These are phyloP conservation scores for Pharus latifolius DNA, from an alignment of 176 grass and related monocot species.

Conservation along the genomic window DNA sequence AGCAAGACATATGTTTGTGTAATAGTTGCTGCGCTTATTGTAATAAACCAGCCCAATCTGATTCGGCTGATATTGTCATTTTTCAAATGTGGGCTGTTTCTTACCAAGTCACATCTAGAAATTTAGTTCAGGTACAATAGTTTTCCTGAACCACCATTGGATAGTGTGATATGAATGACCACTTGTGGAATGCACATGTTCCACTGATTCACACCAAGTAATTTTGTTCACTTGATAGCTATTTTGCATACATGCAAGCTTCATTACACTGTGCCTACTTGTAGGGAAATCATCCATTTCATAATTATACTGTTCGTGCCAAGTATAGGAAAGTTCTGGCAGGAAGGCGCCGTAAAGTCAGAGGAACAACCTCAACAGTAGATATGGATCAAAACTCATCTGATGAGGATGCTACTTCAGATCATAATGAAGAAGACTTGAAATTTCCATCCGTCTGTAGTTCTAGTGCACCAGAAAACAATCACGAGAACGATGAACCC, in stretches of 20 bases:
- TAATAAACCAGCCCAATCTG: background rate
- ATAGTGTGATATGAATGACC: background rate
- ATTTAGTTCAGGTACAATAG: background rate
- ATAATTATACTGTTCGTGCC: conserved; percentile 87
- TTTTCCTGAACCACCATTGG: background rate
- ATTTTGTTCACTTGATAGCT: background rate
- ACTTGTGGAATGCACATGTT: background rate
- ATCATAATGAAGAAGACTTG: conserved; percentile 28
- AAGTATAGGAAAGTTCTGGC: conserved; percentile 64
- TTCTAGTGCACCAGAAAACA: conserved; percentile 16
- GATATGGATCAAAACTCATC: conserved; percentile 6
- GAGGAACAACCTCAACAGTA: conserved; percentile 11
- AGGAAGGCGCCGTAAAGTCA: conserved; percentile 23
- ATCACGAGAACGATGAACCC: background rate
- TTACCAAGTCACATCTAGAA: background rate
- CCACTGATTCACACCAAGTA: background rate
- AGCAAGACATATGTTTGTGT: background rate
- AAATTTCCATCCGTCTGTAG: conserved; percentile 18
- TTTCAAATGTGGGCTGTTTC: background rate
- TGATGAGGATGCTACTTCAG: conserved; percentile 17
- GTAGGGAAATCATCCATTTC: conserved; percentile 88
- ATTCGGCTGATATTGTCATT: background rate
- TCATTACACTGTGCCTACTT: conserved; percentile 4
- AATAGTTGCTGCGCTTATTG: background rate
- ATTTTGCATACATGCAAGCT: background rate